These are phyloP conservation scores for Macadamia tetraphylla DNA, from an alignment of 164 flowering plant species.

Conservation along the genomic window DNA sequence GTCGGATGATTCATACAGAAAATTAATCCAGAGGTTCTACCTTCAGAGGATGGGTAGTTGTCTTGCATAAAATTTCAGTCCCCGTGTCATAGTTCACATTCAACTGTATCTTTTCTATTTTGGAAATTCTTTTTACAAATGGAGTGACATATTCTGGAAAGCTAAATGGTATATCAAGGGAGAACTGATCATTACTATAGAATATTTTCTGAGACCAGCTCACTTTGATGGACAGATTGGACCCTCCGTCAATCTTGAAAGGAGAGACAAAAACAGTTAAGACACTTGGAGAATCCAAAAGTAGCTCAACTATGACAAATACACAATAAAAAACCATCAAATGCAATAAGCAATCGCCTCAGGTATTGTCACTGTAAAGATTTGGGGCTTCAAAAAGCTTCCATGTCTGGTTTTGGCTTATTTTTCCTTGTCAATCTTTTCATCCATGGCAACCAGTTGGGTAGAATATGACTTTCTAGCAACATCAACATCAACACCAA, in stretches of 20 bases:
- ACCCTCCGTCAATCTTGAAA: slow-evolving; percentile 83
- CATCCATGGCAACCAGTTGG: slow-evolving; percentile 35
- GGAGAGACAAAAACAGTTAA: background rate
- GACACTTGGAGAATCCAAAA: background rate
- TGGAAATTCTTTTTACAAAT: slow-evolving; percentile 52
- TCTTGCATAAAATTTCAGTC: slow-evolving; percentile 53
- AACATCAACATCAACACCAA: slow-evolving; percentile 80
- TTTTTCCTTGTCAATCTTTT: slow-evolving; percentile 31
- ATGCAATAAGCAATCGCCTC: slow-evolving; percentile 32
- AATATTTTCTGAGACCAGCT: slow-evolving; percentile 76
- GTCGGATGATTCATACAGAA: background rate
- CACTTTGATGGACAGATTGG: slow-evolving; percentile 56
- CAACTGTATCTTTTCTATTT: slow-evolving; percentile 67
- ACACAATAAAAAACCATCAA: background rate
- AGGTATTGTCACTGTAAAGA: slow-evolving; percentile 68
- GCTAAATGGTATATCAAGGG: slow-evolving; percentile 60
- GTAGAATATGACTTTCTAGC: slow-evolving; percentile 48
- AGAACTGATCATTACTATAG: slow-evolving; percentile 46
- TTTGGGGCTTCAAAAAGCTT: slow-evolving; percentile 51
- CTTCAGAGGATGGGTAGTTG: slow-evolving; percentile 80
- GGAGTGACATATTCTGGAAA: slow-evolving; percentile 80
- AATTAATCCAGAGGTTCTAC: slow-evolving; percentile 18
- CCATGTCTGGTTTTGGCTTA: slow-evolving; percentile 36
- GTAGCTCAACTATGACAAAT: background rate
- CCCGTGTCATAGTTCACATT: slow-evolving; percentile 60